Percentiles rank a stretch among this genome's conserved stretches.
Conservation (phyloP, 1,284 basidiomycete genomes). For the Malassezia sp. region DNA sequence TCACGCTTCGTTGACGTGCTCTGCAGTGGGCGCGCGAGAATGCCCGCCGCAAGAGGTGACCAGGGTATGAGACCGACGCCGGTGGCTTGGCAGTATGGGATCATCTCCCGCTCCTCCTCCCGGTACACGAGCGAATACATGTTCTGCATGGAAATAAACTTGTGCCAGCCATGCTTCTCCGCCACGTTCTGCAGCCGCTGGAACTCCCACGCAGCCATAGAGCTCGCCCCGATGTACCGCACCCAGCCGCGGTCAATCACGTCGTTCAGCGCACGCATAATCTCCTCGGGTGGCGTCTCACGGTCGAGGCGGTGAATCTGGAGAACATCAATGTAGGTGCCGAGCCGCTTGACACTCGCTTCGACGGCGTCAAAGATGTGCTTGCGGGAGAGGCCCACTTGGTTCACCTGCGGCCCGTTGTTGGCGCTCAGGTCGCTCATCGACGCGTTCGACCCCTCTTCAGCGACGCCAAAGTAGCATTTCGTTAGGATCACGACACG, state of each 20-base stretch:
- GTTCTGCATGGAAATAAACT: constrained; percentile 58
- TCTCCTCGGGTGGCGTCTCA: constrained; percentile 55
- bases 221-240: constrained; percentile 16
- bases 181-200: constrained; percentile 15
- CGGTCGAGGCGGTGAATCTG: constrained; percentile 53
- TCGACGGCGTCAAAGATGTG: constrained; percentile 71
- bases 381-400: constrained; percentile 59
- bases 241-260: constrained; percentile 49
- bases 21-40: constrained; percentile 45
- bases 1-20: neutral
- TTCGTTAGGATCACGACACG: constrained; percentile 64
- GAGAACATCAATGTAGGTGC: constrained; percentile 55
- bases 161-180: constrained; percentile 14
- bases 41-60: constrained; percentile 49
- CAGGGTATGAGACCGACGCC: constrained; percentile 50
- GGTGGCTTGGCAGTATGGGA: constrained; percentile 53
- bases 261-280: constrained; percentile 56
- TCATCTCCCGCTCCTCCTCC: constrained; percentile 62
- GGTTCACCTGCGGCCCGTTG: constrained; percentile 48
- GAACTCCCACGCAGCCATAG: constrained; percentile 17
- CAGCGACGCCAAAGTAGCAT: constrained; percentile 51
- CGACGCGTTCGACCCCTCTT: constrained; percentile 16
- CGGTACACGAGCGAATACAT: constrained; percentile 55
- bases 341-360: constrained; percentile 59
- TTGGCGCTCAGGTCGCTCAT: constrained; percentile 6